Percentiles rank a stretch among this genome's conserved stretches.
phyloP scores from a whole-genome alignment of 768 basidiomycete genomes.

The Serendipita indica region DNA sequence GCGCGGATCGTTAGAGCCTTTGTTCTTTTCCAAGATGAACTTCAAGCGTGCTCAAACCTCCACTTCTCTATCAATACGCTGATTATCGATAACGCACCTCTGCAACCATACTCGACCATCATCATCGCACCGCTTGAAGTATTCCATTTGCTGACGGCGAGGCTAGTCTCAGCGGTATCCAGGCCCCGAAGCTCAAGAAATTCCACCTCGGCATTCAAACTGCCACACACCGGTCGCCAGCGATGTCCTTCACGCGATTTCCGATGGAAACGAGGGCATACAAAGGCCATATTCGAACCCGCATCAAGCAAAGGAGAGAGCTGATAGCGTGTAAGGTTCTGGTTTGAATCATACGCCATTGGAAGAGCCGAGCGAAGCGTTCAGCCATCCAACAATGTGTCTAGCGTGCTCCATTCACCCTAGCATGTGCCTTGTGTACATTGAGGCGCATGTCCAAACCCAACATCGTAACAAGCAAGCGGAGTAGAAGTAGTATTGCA shows the following conservation, averaged over 20 bases:
- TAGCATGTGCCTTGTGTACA: no score
- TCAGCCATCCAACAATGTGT: background rate
- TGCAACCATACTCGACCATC: background rate
- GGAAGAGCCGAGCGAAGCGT: background rate
- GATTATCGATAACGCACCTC: background rate
- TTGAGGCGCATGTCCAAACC: background rate
- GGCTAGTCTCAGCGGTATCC: background rate
- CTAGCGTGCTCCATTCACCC: no score
- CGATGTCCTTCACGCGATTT: background rate
- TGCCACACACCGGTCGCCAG: background rate
- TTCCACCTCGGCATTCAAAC: background rate
- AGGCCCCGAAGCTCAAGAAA: background rate
- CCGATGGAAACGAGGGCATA: background rate
- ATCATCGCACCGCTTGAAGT: constrained; percentile 2
- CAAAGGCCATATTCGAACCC: background rate
- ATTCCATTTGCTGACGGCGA: background rate
- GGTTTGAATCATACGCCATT: background rate
- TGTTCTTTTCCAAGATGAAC: background rate
- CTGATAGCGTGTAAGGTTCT: background rate
- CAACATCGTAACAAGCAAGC: background rate
- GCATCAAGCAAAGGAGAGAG: background rate
- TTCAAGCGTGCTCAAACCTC: background rate
- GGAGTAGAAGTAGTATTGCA: no score
- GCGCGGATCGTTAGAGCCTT: background rate
- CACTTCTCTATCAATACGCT: background rate